phyloP scores from a whole-genome alignment of 345 rosid genomes.

The Gossypium raimondii region DNA sequence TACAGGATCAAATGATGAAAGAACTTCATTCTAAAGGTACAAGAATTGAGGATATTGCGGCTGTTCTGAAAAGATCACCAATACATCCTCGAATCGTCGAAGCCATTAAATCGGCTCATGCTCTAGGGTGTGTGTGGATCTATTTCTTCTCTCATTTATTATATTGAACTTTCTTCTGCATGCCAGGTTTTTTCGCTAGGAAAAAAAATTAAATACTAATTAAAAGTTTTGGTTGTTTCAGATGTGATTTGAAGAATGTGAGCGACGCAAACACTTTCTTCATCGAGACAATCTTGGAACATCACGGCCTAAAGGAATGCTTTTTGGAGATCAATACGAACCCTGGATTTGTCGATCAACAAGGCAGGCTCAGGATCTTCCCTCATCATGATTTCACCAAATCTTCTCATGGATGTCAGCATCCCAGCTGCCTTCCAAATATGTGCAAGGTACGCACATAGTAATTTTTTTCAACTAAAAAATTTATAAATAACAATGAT shows the following conservation, averaged over 20 bases:
- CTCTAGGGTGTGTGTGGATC: slow-evolving; percentile 55
- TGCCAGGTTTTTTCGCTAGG: background rate
- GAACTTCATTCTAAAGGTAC: slow-evolving; percentile 60
- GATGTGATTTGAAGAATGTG: background rate
- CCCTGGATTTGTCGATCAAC: background rate
- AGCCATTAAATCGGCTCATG: slow-evolving; percentile 71
- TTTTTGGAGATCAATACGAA: background rate
- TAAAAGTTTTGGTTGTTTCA: background rate
- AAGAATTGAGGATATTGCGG: slow-evolving; percentile 46
- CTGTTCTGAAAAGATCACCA: slow-evolving; percentile 43
- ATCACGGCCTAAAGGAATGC: background rate
- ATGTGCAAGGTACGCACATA: background rate
- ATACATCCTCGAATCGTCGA: slow-evolving; percentile 66
- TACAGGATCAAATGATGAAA: slow-evolving; percentile 75
- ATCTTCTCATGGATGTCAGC: background rate
- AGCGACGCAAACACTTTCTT: background rate
- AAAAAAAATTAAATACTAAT: background rate
- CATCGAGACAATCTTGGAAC: background rate
- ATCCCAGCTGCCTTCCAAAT: background rate
- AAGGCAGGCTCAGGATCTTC: background rate
- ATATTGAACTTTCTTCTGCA: background rate
- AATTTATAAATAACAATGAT: too few relatives aligned
- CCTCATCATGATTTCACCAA: background rate
- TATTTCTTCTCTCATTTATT: background rate
- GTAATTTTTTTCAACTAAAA: too few relatives aligned